phyloP scores from a whole-genome alignment of 768 basidiomycete species.

The Hygrophoropsis aurantiaca region DNA sequence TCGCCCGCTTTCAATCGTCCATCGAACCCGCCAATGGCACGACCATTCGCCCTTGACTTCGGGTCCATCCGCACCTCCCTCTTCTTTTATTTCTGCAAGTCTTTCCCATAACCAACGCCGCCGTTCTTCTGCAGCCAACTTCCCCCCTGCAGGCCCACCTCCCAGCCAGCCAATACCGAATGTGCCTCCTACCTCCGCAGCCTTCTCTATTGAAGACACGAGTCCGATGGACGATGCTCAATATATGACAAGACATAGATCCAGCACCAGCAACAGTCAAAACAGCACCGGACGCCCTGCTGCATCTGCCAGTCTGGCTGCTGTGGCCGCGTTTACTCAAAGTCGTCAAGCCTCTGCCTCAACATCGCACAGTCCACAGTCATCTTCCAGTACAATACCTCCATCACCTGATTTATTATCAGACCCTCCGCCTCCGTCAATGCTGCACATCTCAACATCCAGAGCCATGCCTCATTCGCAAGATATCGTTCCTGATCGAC shows the following conservation, averaged over 20 bases:
- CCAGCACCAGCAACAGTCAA: slow-evolving; percentile 36
- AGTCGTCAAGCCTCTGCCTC: slow-evolving; percentile 38
- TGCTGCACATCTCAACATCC: slow-evolving; percentile 34
- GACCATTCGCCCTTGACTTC: slow-evolving; percentile 24
- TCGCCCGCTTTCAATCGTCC: slow-evolving; percentile 24
- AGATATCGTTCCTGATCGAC: slow-evolving; percentile 44
- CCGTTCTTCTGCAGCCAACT: slow-evolving; percentile 65
- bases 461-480: slow-evolving; percentile 26
- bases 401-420: slow-evolving; percentile 50
- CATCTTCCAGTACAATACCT: slow-evolving; percentile 13
- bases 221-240: slow-evolving; percentile 27
- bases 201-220: slow-evolving; percentile 17
- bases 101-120: slow-evolving; percentile 46
- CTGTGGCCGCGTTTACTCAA: slow-evolving; percentile 64
- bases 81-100: slow-evolving; percentile 26
- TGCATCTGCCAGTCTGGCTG: slow-evolving; percentile 51
- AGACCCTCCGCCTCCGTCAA: slow-evolving; percentile 57
- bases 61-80: slow-evolving; percentile 33
- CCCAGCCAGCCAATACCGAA: slow-evolving; percentile 75
- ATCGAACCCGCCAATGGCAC: slow-evolving; percentile 35
- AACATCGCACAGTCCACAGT: slow-evolving; percentile 27
- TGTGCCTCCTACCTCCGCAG: slow-evolving; percentile 41
- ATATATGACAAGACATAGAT: slow-evolving; percentile 30
- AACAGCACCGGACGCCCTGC: slow-evolving; percentile 30
- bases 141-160: slow-evolving; percentile 68